Base-by-base conservation (phyloP, 371 early-diverging fungal species). In the Actinomucor elegans region DNA sequence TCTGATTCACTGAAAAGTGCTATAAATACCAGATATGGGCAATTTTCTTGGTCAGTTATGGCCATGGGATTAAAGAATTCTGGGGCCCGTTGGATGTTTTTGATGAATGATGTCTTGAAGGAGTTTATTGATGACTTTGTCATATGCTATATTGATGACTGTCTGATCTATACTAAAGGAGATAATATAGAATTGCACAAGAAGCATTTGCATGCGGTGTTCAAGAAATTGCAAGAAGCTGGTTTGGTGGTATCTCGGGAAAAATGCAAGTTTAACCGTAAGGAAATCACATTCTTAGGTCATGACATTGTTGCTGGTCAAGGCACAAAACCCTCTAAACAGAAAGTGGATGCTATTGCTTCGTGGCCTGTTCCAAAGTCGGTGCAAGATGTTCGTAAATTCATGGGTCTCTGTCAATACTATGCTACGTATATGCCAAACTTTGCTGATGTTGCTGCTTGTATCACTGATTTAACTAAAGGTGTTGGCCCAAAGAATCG, bases 21-120 rank as follows among this genome's bases (percentile, higher is more conserved):
- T 14, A 54, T 61, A 27, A 3, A 21, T 2, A 37, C 32, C 10
- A 11, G 50, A 8, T 61, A 50, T 55, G 74, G 77, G 0, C 68
- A 64, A 5, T 83, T 51, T 35, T 59, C 79, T 56, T 85, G 64
- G 32, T 2, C 52, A 0, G 75, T 77, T 0, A 68, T 83, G 61
- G 73, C 80, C 0, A 79, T 83, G 43, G 81, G 80, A 64, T 6
- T 81, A 10, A 71, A 65, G 10, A 74, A 78, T 46, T 65, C 77
- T 0, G 81, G 80, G 1, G 66, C 69, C 0, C 59, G 69, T 1
- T 83, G 82, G 44, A 69, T 77, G 47, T 41, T 55, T 2, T 26
- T 73, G 12, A 80, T 82, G 48, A 54, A 64, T 28, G 20, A 61
- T 0, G 34, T 70, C 1, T 56, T 88, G 0, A 46, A 57, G 0